Conservation (phyloP, 1,284 basidiomycete species). For the Tausonia pullulans region DNA sequence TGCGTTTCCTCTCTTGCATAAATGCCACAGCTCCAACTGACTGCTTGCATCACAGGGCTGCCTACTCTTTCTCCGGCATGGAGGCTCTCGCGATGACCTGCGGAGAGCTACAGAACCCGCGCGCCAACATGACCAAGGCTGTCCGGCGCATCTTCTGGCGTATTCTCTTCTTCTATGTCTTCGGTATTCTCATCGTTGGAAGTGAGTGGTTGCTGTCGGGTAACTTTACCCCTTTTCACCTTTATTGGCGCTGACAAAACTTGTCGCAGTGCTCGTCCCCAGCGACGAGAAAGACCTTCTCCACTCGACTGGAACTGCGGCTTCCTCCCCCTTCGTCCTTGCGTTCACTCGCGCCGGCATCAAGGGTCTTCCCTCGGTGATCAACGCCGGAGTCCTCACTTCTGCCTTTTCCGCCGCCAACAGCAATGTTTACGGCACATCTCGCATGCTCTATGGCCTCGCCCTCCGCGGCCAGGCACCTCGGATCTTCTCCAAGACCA, state of each 20-base stretch:
- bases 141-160: conserved; percentile 53
- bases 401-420: conserved; percentile 80
- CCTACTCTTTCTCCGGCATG: conserved; percentile 25
- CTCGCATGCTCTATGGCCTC: conserved; percentile 69
- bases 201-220: neutral
- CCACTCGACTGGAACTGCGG: conserved; percentile 47
- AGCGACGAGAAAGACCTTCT: conserved; percentile 49
- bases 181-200: conserved; percentile 5
- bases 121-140: conserved; percentile 50
- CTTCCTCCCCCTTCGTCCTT: conserved; percentile 65
- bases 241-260: conserved; percentile 28
- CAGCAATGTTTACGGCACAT: conserved; percentile 68
- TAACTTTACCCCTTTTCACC: conserved; percentile 46
- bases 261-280: conserved; percentile 64
- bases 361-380: conserved; percentile 56
- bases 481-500: conserved; percentile 49
- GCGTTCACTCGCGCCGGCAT: conserved; percentile 58
- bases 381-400: conserved; percentile 74
- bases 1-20: conserved; percentile 7
- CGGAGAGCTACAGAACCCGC: conserved; percentile 27
- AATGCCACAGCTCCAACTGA: neutral
- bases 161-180: conserved; percentile 55
- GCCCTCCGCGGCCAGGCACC: conserved; percentile 66
- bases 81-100: conserved; percentile 26
- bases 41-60: neutral